Evolutionary conservation across 2,329 filamentous ascomycete genomes (phyloP).

Genomic region (Tolypocladium sp.): DNA sequence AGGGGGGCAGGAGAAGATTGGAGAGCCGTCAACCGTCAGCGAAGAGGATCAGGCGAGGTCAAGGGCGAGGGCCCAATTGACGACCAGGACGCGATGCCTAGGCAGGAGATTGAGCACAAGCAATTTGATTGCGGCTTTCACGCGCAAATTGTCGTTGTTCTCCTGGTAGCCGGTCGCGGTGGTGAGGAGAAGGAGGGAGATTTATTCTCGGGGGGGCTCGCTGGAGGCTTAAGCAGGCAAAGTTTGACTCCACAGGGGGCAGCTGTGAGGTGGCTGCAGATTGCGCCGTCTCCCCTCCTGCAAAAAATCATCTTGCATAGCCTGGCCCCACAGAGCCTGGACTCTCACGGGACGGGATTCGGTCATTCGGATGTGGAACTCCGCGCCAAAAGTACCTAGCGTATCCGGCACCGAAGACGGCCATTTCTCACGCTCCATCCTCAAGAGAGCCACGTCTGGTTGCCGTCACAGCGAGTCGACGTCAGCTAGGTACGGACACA

Average conservation of each 20-base stretch:
- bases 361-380: background rate
- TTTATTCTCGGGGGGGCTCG: background rate
- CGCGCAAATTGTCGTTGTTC: background rate
- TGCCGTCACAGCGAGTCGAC: background rate
- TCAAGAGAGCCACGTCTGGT: background rate
- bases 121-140: background rate
- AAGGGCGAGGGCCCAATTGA: background rate
- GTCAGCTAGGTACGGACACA: no score
- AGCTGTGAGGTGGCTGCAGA: background rate
- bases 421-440: background rate
- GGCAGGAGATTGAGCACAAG: background rate
- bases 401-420: background rate
- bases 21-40: background rate
- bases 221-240: background rate
- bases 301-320: background rate
- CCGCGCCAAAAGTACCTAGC: background rate
- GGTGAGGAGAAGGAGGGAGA: background rate
- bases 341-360: background rate
- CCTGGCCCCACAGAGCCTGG: background rate
- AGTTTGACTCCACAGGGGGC: background rate
- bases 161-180: background rate
- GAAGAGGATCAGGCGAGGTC: background rate
- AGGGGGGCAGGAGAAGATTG: background rate
- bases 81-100: background rate
- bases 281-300: background rate